These are phyloP conservation scores for Silybum marianum DNA, from an alignment of 129 eudicot genomes.

Conservation along the genomic window DNA sequence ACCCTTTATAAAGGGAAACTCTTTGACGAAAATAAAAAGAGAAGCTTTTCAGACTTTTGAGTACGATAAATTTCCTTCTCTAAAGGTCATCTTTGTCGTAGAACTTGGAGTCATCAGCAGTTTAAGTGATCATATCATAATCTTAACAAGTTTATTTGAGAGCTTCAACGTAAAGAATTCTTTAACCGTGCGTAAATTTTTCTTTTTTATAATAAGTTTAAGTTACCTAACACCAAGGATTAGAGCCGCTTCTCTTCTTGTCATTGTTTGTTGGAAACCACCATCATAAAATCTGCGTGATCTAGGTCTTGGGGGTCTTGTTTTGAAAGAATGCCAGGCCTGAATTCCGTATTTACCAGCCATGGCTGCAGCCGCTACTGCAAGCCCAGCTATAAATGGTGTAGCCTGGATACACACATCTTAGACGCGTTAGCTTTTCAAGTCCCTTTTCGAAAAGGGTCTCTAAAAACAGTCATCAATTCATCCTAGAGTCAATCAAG, in stretches of 20 bases:
- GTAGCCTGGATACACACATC: constrained; percentile 55
- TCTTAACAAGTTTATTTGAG: constrained; percentile 4
- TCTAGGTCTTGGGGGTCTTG: constrained; percentile 66
- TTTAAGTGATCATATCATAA: constrained; percentile 9
- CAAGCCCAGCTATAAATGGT: constrained; percentile 73
- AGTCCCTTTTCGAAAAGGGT: not conserved
- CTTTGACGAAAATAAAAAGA: not conserved
- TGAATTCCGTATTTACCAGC: constrained; percentile 76
- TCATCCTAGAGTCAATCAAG: constrained; percentile 5
- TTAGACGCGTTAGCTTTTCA: constrained; percentile 19
- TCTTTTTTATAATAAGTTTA: constrained; percentile 1
- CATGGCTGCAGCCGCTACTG: constrained; percentile 76
- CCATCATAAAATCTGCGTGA: constrained; percentile 84
- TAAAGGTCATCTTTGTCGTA: too few relatives aligned
- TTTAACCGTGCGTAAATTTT: not conserved
- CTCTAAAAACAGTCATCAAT: not conserved
- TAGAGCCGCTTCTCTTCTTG: constrained; percentile 89
- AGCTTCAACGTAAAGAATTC: not conserved
- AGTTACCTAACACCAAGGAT: constrained; percentile 86
- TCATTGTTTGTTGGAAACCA: constrained; percentile 88
- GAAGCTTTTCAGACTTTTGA: not conserved
- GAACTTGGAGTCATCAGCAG: constrained; percentile 9
- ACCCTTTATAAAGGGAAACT: not conserved
- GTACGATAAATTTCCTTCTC: not conserved
- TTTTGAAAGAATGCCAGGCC: constrained; percentile 86